These are phyloP conservation scores for Arabis alpina DNA, from an alignment of 345 rosid species.

Conservation along the genomic window DNA sequence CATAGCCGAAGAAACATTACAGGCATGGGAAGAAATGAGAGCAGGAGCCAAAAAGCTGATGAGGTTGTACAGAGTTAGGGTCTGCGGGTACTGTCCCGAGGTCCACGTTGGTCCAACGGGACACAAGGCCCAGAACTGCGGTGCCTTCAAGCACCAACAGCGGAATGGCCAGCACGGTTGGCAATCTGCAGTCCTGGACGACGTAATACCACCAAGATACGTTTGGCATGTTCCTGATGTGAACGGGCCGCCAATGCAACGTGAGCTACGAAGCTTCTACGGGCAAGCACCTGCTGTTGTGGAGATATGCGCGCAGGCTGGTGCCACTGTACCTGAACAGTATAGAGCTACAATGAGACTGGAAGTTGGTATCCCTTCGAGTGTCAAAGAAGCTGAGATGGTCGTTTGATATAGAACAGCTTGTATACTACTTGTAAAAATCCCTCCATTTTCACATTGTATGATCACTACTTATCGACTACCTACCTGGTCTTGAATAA, in stretches of 20 bases:
- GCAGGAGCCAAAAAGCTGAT: slow-evolving; percentile 80
- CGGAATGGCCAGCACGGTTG: slow-evolving; percentile 96
- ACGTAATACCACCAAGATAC: slow-evolving; percentile 89
- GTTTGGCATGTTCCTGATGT: slow-evolving; percentile 95
- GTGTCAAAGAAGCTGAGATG: slow-evolving; percentile 89
- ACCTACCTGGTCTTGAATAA: neutral
- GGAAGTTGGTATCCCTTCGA: slow-evolving; percentile 83
- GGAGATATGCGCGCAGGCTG: slow-evolving; percentile 88
- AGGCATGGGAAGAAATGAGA: slow-evolving; percentile 82
- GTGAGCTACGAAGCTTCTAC: slow-evolving; percentile 74
- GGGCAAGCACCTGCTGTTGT: slow-evolving; percentile 95
- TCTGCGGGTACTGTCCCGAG: slow-evolving; percentile 96
- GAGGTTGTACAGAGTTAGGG: slow-evolving; percentile 85
- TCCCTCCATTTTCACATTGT: slow-evolving; percentile 11
- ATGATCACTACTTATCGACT: neutral
- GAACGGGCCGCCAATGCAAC: slow-evolving; percentile 63
- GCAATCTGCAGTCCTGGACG: slow-evolving; percentile 87
- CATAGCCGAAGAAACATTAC: slow-evolving; percentile 78
- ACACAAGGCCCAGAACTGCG: slow-evolving; percentile 95
- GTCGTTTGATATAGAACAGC: slow-evolving; percentile 59
- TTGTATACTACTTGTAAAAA: slow-evolving; percentile 36
- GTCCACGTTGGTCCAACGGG: slow-evolving; percentile 90
- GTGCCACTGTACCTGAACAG: slow-evolving; percentile 72
- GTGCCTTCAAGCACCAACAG: slow-evolving; percentile 94
- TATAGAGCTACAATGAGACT: slow-evolving; percentile 93